Conservation (phyloP, 2,329 filamentous ascomycete species). For the Alternaria gaisen region DNA sequence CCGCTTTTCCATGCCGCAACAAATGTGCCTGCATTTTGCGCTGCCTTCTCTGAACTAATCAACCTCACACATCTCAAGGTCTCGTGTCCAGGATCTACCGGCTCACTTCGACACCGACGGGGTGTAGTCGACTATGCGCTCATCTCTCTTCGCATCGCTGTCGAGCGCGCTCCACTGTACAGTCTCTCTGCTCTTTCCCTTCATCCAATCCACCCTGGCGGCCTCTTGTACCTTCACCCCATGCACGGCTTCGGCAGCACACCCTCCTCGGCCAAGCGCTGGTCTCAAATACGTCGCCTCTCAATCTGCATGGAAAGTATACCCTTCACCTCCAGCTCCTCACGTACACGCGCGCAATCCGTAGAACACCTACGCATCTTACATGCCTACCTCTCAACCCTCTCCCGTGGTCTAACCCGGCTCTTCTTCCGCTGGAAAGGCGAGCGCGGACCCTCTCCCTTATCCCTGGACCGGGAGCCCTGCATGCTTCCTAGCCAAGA, state of each 20-base stretch:
- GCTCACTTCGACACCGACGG: conserved; percentile 73
- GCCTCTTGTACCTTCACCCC: conserved; percentile 80
- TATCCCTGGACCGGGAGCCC: conserved; percentile 74
- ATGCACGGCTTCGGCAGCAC: conserved; percentile 76
- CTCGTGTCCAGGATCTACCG: conserved; percentile 76
- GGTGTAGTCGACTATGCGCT: conserved; percentile 87
- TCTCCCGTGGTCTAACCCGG: conserved; percentile 72
- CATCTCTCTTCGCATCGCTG: conserved; percentile 82
- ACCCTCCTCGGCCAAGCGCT: conserved; percentile 74
- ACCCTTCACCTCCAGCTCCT: conserved; percentile 65
- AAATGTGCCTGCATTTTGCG: conserved; percentile 84
- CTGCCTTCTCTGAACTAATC: conserved; percentile 72
- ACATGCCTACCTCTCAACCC: conserved; percentile 78
- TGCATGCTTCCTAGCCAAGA: conserved; percentile 66
- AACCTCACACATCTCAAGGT: conserved; percentile 79
- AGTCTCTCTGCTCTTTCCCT: conserved; percentile 76
- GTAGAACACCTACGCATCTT: conserved; percentile 70
- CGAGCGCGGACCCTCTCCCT: conserved; percentile 74
- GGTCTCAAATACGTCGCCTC: conserved; percentile 79
- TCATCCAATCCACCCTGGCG: conserved; percentile 75
- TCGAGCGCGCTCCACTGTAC: conserved; percentile 75
- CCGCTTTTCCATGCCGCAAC: conserved; percentile 89
- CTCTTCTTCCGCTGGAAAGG: conserved; percentile 82
- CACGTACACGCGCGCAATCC: conserved; percentile 70
- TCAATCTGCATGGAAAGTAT: conserved; percentile 74